These are phyloP conservation scores for Leccinum obscurum DNA, from an alignment of 768 basidiomycete genomes.

Conservation along the genomic window DNA sequence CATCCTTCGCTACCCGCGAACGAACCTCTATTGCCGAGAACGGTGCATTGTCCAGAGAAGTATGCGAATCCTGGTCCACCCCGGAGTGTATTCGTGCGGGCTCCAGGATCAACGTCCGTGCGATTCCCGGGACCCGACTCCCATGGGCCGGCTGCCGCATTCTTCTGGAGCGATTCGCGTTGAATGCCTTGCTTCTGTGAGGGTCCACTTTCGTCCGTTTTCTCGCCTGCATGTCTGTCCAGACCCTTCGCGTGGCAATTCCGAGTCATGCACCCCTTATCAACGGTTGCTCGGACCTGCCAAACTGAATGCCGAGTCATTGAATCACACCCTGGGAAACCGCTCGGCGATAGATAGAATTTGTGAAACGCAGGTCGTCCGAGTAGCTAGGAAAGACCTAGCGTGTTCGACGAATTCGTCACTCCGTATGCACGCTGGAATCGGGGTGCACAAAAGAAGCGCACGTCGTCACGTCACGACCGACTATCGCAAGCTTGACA, in stretches of 20 bases:
- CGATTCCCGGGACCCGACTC: slow-evolving; percentile 2
- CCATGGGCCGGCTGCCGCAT: not conserved
- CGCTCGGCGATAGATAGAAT: slow-evolving; percentile 1
- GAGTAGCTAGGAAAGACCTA: slow-evolving; percentile 5
- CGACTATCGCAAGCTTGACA: not conserved
- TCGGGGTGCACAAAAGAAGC: not conserved
- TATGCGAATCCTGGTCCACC: slow-evolving; percentile 6
- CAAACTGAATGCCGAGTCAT: not conserved
- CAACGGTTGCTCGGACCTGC: not conserved
- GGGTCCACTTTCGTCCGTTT: not conserved
- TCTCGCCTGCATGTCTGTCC: not conserved
- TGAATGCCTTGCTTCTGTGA: slow-evolving; percentile 2
- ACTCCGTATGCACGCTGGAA: not conserved
- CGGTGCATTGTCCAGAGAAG: not conserved
- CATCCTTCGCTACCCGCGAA: not conserved
- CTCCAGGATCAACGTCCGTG: slow-evolving; percentile 5
- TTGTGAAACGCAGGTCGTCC: slow-evolving; percentile 1
- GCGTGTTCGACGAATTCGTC: not conserved
- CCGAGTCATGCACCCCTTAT: not conserved
- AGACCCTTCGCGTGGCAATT: not conserved
- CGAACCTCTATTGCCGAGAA: not conserved
- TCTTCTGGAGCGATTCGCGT: slow-evolving; percentile 6
- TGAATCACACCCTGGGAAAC: not conserved
- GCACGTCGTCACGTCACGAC: not conserved
- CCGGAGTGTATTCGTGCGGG: not conserved